Percentiles rank a stretch among this genome's conserved stretches.
These are phyloP conservation scores for Suhomyces yuchorum DNA, from an alignment of 1,139 yeast species.

Conservation along the genomic window DNA sequence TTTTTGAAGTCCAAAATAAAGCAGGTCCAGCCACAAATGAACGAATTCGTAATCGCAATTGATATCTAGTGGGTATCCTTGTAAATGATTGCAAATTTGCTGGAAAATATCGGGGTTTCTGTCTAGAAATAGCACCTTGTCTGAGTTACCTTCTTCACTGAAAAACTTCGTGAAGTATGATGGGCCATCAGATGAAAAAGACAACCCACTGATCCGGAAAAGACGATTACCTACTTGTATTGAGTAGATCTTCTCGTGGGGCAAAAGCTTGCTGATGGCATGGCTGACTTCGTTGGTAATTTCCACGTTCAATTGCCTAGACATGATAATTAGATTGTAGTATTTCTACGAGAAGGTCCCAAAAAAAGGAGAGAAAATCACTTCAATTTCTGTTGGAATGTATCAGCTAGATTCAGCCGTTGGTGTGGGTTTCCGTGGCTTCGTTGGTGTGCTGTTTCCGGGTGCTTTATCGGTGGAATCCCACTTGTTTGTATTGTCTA, in stretches of 20 bases:
- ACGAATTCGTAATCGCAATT: conserved; percentile 61
- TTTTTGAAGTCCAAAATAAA: conserved; percentile 66
- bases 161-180: conserved; percentile 61
- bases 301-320: conserved; percentile 16
- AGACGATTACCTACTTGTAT: conserved; percentile 71
- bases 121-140: conserved; percentile 66
- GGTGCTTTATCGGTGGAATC: background rate
- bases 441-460: background rate
- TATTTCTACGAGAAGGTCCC: background rate
- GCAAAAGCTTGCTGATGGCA: conserved; percentile 62
- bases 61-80: conserved; percentile 70
- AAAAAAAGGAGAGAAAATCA: background rate
- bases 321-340: background rate
- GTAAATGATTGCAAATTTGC: conserved; percentile 68
- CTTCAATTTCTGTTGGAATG: background rate
- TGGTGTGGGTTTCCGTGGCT: too few species aligned
- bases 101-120: conserved; percentile 74
- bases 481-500: background rate
- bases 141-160: conserved; percentile 33
- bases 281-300: conserved; percentile 43
- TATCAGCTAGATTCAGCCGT: background rate
- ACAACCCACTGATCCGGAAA: conserved; percentile 73
- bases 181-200: conserved; percentile 78
- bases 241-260: conserved; percentile 62
- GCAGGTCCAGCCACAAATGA: conserved; percentile 69